These are phyloP conservation scores for Antitrichia curtipendula DNA, from an alignment of 225 moss, liverwort and hornwort species.

Conservation along the genomic window DNA sequence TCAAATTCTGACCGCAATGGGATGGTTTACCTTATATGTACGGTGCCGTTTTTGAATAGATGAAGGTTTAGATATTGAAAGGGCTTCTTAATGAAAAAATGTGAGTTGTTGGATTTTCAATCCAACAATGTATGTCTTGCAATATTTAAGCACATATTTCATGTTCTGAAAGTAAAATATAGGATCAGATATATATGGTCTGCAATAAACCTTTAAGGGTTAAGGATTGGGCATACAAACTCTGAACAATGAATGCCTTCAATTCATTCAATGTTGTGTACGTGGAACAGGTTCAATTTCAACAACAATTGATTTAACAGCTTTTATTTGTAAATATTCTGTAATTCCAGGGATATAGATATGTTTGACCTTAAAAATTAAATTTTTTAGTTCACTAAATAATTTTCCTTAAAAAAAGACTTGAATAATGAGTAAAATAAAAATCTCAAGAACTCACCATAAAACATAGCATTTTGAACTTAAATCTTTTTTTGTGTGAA, in stretches of 20 bases:
- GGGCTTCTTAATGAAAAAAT: neutral
- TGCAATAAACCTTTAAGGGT: fast-evolving
- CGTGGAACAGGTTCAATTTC: too few species aligned
- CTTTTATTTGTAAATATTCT: neutral
- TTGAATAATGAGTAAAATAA: too few species aligned
- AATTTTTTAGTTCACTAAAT: neutral
- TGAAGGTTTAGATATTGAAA: neutral
- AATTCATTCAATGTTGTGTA: too few species aligned
- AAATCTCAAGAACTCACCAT: too few species aligned
- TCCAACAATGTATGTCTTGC: fast-evolving
- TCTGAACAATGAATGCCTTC: fast-evolving
- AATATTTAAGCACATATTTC: neutral
- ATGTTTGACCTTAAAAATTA: neutral
- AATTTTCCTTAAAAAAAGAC: too few species aligned
- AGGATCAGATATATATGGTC: fast-evolving
- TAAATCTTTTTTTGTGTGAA: neutral
- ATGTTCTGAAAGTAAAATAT: neutral
- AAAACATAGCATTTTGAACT: neutral
- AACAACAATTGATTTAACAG: too few species aligned
- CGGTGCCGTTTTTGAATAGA: fast-evolving
- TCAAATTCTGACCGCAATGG: too few species aligned
- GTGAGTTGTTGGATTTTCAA: neutral
- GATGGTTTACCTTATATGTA: too few species aligned
- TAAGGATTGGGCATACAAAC: fast-evolving
- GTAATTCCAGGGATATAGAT: fast-evolving